Percentiles rank a stretch among this genome's conserved stretches.
These are phyloP conservation scores for Colletotrichum incanum DNA, from an alignment of 2,329 filamentous ascomycete species.

Conservation along the genomic window DNA sequence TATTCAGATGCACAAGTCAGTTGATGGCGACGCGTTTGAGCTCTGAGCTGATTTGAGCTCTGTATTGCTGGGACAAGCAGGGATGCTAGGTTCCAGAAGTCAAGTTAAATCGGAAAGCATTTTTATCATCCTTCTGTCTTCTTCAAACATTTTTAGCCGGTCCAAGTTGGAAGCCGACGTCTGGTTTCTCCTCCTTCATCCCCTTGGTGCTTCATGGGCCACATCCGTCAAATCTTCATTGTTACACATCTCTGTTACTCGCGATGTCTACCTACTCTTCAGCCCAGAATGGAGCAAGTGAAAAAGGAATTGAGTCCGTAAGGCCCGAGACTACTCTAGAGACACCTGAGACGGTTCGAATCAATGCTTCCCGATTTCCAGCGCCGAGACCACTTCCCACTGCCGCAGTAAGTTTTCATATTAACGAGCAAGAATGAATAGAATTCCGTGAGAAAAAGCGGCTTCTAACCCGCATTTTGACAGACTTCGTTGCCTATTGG, in stretches of 20 bases:
- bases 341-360: background rate
- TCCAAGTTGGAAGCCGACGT: background rate
- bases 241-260: background rate
- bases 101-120: too few species aligned
- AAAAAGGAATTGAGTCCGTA: constrained; percentile 9
- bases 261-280: constrained; percentile 17
- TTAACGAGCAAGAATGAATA: background rate
- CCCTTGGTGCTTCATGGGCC: background rate
- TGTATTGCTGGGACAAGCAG: background rate
- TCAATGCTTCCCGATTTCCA: background rate
- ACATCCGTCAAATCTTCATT: background rate
- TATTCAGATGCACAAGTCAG: background rate
- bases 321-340: constrained; percentile 10
- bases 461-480: background rate
- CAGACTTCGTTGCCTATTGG: constrained; percentile 66
- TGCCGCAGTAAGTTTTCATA: constrained; percentile 17
- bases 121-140: background rate
- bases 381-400: constrained; percentile 30
- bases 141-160: background rate
- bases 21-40: background rate
- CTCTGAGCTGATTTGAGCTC: background rate
- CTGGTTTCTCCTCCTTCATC: background rate
- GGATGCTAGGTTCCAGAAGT: background rate
- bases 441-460: background rate
- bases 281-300: constrained; percentile 8